Percentiles rank a stretch among this genome's conserved stretches.
Conservation (phyloP, 179 eudicot genomes). For the Actinidia chinensis region DNA sequence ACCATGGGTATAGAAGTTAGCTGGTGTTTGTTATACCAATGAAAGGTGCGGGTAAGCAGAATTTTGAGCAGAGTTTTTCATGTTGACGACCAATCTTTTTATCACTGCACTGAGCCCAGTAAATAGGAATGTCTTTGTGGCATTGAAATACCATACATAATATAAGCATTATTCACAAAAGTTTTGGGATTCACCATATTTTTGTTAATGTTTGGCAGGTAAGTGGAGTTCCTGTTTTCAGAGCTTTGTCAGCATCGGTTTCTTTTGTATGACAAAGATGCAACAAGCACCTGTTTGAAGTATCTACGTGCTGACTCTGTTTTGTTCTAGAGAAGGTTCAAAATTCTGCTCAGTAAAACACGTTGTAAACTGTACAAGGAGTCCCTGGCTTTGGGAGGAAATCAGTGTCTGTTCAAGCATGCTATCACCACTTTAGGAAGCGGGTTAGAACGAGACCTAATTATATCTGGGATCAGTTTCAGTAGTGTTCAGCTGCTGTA, state of each 20-base stretch:
- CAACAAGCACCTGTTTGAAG: slow-evolving; percentile 40
- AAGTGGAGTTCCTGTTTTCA: slow-evolving; percentile 36
- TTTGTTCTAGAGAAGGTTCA: slow-evolving; percentile 42
- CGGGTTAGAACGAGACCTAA: slow-evolving; percentile 41
- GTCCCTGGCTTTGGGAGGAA: slow-evolving; percentile 38
- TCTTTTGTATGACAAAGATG: slow-evolving; percentile 33
- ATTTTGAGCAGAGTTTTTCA: not conserved
- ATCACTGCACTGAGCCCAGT: not conserved
- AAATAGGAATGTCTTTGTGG: not conserved
- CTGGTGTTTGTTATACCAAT: not conserved
- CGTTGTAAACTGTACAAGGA: slow-evolving; percentile 38
- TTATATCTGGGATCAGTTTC: slow-evolving; percentile 39
- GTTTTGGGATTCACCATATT: not conserved
- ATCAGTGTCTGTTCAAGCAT: slow-evolving; percentile 39
- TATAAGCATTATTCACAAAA: too few species aligned
- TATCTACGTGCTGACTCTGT: slow-evolving; percentile 42
- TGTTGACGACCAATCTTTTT: not conserved
- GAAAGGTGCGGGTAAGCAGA: not conserved
- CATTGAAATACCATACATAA: not conserved
- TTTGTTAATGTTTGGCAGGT: slow-evolving; percentile 19
- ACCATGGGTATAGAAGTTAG: not conserved
- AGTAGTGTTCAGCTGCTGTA: slow-evolving; percentile 42
- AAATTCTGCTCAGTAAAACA: slow-evolving; percentile 38
- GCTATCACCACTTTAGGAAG: slow-evolving; percentile 36
- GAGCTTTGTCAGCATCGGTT: slow-evolving; percentile 35